phyloP scores from a whole-genome alignment of 2,329 filamentous ascomycete genomes.

The Sporothrix euskadiensis region DNA sequence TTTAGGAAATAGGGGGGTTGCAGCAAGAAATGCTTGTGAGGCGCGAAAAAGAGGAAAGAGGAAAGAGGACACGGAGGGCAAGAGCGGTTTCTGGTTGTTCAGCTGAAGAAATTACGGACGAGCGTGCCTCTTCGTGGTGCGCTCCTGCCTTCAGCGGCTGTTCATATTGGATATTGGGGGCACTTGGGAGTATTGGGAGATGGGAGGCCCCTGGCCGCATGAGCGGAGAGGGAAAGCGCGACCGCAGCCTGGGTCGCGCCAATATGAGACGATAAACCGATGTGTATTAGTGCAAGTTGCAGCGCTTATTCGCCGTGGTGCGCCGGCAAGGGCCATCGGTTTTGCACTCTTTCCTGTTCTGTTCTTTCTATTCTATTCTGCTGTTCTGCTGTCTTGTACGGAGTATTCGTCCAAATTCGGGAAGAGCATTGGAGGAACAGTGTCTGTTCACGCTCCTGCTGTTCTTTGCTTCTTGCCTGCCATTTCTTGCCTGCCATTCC shows the following conservation, averaged over 20 bases:
- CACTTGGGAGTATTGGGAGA: not conserved
- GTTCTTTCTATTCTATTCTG: not conserved
- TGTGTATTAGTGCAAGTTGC: slow-evolving; percentile 15
- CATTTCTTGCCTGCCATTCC: not conserved
- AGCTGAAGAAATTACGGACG: slow-evolving; percentile 24
- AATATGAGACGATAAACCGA: slow-evolving; percentile 13
- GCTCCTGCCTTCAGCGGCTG: slow-evolving; percentile 14
- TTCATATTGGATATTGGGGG: not conserved
- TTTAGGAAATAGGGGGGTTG: not conserved
- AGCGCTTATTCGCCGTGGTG: slow-evolving; percentile 23
- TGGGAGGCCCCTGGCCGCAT: slow-evolving; percentile 20
- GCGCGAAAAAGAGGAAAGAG: not conserved
- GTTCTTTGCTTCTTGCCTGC: not conserved
- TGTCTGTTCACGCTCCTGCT: not conserved
- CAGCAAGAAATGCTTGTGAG: not conserved
- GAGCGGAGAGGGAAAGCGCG: slow-evolving; percentile 12
- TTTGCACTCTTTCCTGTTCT: slow-evolving; percentile 11
- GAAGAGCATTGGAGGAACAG: not conserved
- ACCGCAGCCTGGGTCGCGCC: slow-evolving; percentile 8
- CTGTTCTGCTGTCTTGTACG: not conserved
- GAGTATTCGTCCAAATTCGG: not conserved
- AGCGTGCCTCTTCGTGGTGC: slow-evolving; percentile 8
- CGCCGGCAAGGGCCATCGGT: not conserved
- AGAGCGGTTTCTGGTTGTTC: slow-evolving; percentile 3
- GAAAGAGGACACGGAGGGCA: not conserved